Evolutionary conservation across 352 stramenopile genomes (phyloP), one percentile per base, ranked within the genome.

Genomic region (Pythium monospermum): DNA sequence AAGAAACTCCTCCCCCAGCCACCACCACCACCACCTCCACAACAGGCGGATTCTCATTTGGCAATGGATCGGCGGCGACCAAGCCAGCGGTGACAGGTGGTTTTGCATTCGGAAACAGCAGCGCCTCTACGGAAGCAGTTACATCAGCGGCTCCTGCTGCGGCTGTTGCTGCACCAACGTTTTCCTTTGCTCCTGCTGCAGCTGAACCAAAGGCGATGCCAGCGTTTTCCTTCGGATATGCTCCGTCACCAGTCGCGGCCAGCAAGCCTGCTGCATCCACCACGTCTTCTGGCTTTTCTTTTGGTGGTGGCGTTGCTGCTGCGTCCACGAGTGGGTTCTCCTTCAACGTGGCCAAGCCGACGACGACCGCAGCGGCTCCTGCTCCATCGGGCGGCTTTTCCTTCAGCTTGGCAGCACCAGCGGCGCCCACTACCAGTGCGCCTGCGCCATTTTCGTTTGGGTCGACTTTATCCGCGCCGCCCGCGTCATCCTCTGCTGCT

Each of bases 371-470:
- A 41, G 16, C 36, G 36, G 12, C 36, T 21, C 12, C 12, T 10
- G 16, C 8, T n/a, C 16, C 36, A 6, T n/a, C n/a, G n/a, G n/a
- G n/a, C n/a, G 16, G 18, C 6, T 41, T 21, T n/a, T 41, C 36
- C 8, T 41, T 21, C 6, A 41, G 12, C 36, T 41, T 28, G n/a
- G 21, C 39, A 15, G 26, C 33, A 15, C 23, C 21, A 23, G 15
- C 23, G 22, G 52, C 52, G 23, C 28, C 59, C 19, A 46, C 33
- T 32, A 12, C 56, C 28, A n/a, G 33, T 23, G 36, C 47, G 8
- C 46, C 50, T 10, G 55, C 58, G 21, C 53, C 55, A 16, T 69
- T 63, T 41, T 67, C 62, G 6, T 56, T 62, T 21, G 51, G 41
- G 2, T 19, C 47, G 10, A 19, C 50, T 31, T 30, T 49, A 21